These are phyloP conservation scores for Peterozyma xylosa DNA, from an alignment of 805 yeast genomes.

Conservation along the genomic window DNA sequence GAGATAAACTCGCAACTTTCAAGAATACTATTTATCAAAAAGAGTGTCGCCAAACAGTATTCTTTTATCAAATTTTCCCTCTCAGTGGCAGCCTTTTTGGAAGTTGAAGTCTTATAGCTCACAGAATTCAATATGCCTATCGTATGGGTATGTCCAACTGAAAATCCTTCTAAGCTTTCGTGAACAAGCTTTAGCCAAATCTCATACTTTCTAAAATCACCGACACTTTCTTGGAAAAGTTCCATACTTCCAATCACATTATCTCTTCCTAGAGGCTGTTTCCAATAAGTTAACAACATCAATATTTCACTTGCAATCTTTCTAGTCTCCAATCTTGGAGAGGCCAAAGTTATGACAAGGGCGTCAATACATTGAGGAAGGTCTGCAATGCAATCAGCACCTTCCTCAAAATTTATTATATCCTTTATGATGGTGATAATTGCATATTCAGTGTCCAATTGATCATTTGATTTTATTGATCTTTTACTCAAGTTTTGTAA, in stretches of 20 bases:
- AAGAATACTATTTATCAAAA: conserved; percentile 51
- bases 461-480: conserved; percentile 33
- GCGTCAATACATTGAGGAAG: conserved; percentile 46
- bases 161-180: conserved; percentile 42
- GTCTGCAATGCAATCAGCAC: conserved; percentile 47
- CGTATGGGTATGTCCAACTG: neutral
- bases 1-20: conserved; percentile 36
- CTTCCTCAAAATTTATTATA: conserved; percentile 55
- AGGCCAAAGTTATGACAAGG: conserved; percentile 63
- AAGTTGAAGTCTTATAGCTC: neutral
- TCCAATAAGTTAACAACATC: conserved; percentile 32
- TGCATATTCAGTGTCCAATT: conserved; percentile 62
- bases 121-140: neutral
- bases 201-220: conserved; percentile 44
- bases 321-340: conserved; percentile 70
- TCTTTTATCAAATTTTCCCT: conserved; percentile 16
- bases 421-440: conserved; percentile 75
- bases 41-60: conserved; percentile 63
- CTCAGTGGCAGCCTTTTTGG: too few relatives aligned
- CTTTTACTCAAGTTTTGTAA: conserved; percentile 44
- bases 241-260: conserved; percentile 24
- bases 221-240: conserved; percentile 23
- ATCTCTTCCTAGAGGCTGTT: conserved; percentile 21
- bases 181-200: conserved; percentile 66
- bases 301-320: conserved; percentile 75